These are phyloP conservation scores for Aleurites moluccanus DNA, from an alignment of 441 rosid species.

Conservation along the genomic window DNA sequence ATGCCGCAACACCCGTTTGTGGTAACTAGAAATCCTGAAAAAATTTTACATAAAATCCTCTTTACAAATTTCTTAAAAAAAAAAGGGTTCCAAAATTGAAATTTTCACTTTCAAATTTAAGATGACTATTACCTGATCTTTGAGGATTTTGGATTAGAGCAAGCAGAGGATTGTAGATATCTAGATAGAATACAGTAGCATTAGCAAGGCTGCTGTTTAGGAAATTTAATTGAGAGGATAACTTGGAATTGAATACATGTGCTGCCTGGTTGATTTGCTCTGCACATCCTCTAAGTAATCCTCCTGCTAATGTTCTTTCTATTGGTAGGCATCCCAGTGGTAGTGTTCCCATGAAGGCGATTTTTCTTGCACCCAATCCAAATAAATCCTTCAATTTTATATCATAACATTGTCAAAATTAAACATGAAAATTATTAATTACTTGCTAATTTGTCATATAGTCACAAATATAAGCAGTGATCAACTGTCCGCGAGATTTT, in stretches of 20 bases:
- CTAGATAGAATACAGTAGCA: slow-evolving; percentile 42
- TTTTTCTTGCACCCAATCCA: slow-evolving; percentile 49
- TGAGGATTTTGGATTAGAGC: slow-evolving; percentile 41
- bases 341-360: slow-evolving; percentile 50
- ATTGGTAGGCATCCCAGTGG: slow-evolving; percentile 68
- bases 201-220: slow-evolving; percentile 32
- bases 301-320: slow-evolving; percentile 50
- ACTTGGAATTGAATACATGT: slow-evolving; percentile 45
- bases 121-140: slow-evolving; percentile 45
- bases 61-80: no score
- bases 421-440: no score
- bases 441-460: no score
- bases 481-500: no score
- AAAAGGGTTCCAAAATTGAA: no score
- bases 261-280: slow-evolving; percentile 41
- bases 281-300: slow-evolving; percentile 41
- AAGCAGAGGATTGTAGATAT: slow-evolving; percentile 49
- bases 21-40: slow-evolving; percentile 38
- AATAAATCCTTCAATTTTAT: slow-evolving; percentile 44
- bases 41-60: neutral
- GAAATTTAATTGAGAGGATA: slow-evolving; percentile 30
- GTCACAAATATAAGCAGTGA: no score
- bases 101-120: no score
- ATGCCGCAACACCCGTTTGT: slow-evolving; percentile 51
- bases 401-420: no score